Percentiles rank a stretch among this genome's conserved stretches.
Evolutionary conservation across 2,329 filamentous ascomycete genomes (phyloP).

Genomic region (Pyrenochaeta sp.): DNA sequence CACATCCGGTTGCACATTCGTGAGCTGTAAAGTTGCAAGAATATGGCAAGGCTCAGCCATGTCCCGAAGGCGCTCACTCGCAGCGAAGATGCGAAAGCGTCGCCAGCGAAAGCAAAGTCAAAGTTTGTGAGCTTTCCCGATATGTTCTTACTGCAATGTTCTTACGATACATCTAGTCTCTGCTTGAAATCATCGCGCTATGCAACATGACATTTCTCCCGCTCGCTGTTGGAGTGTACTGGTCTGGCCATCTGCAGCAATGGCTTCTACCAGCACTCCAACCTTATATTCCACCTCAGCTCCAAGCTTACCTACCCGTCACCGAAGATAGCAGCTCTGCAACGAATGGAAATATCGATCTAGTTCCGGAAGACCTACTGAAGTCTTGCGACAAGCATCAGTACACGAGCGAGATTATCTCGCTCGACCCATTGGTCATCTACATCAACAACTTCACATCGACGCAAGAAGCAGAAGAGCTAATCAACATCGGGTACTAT

Average conservation of each 20-base stretch:
- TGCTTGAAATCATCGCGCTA: neutral
- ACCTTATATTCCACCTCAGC: slow-evolving; percentile 5
- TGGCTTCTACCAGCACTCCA: slow-evolving; percentile 7
- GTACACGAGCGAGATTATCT: slow-evolving; percentile 38
- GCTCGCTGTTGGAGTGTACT: slow-evolving; percentile 12
- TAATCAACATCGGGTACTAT: slow-evolving; percentile 26
- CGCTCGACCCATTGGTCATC: slow-evolving; percentile 31
- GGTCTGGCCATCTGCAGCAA: slow-evolving; percentile 4
- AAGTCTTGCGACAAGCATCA: slow-evolving; percentile 24
- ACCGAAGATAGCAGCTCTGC: neutral
- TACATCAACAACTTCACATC: slow-evolving; percentile 42
- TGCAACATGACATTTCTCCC: slow-evolving; percentile 9
- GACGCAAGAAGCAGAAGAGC: slow-evolving; percentile 24
- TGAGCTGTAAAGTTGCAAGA: neutral
- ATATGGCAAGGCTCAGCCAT: slow-evolving; percentile 6
- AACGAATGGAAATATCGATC: neutral
- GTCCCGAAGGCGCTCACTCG: neutral
- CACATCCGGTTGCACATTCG: too few species aligned
- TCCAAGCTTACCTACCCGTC: slow-evolving; percentile 13
- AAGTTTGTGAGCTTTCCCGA: neutral
- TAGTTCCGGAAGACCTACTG: slow-evolving; percentile 6
- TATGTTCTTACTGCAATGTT: fast-evolving
- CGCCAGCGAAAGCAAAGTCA: neutral
- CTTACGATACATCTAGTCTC: slow-evolving; percentile 1
- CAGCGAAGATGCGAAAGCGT: neutral